Percentiles rank a stretch among this genome's conserved stretches.
Evolutionary conservation across 1,284 basidiomycete genomes (phyloP).

Genomic region (Chalciporus sp.): DNA sequence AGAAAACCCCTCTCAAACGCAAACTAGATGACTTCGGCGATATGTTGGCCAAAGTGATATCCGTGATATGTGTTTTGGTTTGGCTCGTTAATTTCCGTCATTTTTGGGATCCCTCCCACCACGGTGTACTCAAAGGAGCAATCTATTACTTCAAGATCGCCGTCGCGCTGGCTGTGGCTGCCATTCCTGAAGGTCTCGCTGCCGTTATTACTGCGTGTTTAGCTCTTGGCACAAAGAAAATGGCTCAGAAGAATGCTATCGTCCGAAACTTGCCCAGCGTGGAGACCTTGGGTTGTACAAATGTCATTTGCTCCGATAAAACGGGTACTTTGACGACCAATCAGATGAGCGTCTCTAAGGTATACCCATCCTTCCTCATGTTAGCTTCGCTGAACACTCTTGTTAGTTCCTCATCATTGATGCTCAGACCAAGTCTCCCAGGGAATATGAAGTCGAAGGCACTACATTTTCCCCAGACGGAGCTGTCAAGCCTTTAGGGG

Average conservation of each 20-base stretch:
- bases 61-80: constrained; percentile 92
- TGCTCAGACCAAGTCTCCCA: constrained; percentile 50
- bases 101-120: constrained; percentile 91
- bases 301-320: constrained; percentile 97
- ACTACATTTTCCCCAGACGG: constrained; percentile 89
- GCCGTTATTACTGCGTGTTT: constrained; percentile 97
- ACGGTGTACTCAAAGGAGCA: constrained; percentile 87
- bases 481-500: constrained; percentile 64
- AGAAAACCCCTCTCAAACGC: constrained; percentile 94
- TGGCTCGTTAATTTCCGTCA: constrained; percentile 95
- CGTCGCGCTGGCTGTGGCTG: constrained; percentile 93
- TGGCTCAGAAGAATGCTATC: constrained; percentile 97
- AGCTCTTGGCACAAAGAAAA: constrained; percentile 94
- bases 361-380: constrained; percentile 37
- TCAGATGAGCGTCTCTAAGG: constrained; percentile 92
- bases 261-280: constrained; percentile 95
- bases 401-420: constrained; percentile 76
- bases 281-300: constrained; percentile 94
- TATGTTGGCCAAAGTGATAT: constrained; percentile 93
- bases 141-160: constrained; percentile 99
- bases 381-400: constrained; percentile 11
- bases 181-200: constrained; percentile 94
- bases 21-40: constrained; percentile 98
- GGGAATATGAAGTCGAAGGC: constrained; percentile 84
- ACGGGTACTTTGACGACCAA: constrained; percentile 95